Evolutionary conservation across 2,329 filamentous ascomycete genomes (phyloP).

Genomic region (Zymoseptoria tritici): DNA sequence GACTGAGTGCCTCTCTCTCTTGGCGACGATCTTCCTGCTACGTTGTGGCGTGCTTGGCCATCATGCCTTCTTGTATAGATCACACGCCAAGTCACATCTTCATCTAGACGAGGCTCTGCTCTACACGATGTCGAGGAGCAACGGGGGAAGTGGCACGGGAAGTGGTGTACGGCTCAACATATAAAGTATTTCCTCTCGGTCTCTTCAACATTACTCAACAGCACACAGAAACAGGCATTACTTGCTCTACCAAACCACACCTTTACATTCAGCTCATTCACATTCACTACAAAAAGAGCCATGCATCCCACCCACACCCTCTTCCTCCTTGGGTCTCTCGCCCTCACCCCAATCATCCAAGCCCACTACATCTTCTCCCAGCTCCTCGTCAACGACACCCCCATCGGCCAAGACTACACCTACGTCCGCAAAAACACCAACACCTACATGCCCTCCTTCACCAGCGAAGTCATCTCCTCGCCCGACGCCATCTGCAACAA

Average conservation of each 20-base stretch:
- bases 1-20: too few species aligned
- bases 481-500: slow-evolving; percentile 11
- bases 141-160: not conserved
- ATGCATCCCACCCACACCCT: not conserved
- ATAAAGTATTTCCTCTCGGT: not conserved
- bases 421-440: slow-evolving; percentile 17
- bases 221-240: not conserved
- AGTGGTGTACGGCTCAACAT: not conserved
- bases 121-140: not conserved
- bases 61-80: not conserved
- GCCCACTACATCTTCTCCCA: slow-evolving; percentile 19
- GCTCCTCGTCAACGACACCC: slow-evolving; percentile 12
- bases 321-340: not conserved
- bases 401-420: slow-evolving; percentile 11
- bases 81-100: not conserved
- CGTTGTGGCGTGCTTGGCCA: too few species aligned
- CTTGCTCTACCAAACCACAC: not conserved
- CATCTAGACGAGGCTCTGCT: not conserved
- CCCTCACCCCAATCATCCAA: not conserved
- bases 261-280: not conserved
- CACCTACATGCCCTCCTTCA: slow-evolving; percentile 13
- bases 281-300: not conserved
- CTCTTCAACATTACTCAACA: not conserved
- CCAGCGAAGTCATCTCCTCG: slow-evolving; percentile 8
- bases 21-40: too few species aligned